Base-by-base conservation (phyloP, 192 early-diverging fungal genomes). In the Dispira parvispora region DNA sequence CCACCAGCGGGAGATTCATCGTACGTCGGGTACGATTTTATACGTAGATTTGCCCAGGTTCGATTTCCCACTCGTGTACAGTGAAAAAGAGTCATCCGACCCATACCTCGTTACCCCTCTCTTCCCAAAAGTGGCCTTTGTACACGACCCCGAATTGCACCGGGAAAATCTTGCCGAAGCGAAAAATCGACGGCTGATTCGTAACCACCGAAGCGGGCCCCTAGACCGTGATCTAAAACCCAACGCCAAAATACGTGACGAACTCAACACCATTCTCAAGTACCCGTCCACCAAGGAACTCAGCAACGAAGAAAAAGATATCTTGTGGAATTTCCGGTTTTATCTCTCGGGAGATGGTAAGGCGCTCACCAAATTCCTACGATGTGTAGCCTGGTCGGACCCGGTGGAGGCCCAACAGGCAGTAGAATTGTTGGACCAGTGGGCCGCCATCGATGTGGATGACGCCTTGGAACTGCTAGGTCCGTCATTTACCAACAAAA, bases 261-360 rank as follows among this genome's bases (percentile, higher is more conserved):
- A 96, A 60, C 74, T 99, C n/a, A 90, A 94, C 75, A 82, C 76
- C 68, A 93, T 99, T 45, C 73, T 98, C 64, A 69, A 83, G 67
- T 96, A 96, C 68, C 92, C 97, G 38, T 94, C 94, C 0, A 90
- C 92, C 2, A 82, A 95, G 58, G 70, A 72, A 28, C 73, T 99
- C 14, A 85, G 83, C 0, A 80, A 81, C 28, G 85, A 88, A 60
- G 91, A 96, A 66, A 95, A 95, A 67, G 91, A 99, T 64, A 64
- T 93, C n/a, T 71, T 98, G 25, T 99, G 97, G 97, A 97, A 96
- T 67, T 99, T 94, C 70, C 78, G 97, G 58, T 96, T 90, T 62
- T 94, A 96, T 64, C 74, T 99, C 46, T 90, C 92, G 23, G 72
- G 88, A 23, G 93, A 99, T 75, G 94, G 92, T 63, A 70, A 86